Percentiles rank a stretch among this genome's conserved stretches.
Evolutionary conservation across 805 yeast species (phyloP).

Genomic region (Wickerhamiella occidentalis): DNA sequence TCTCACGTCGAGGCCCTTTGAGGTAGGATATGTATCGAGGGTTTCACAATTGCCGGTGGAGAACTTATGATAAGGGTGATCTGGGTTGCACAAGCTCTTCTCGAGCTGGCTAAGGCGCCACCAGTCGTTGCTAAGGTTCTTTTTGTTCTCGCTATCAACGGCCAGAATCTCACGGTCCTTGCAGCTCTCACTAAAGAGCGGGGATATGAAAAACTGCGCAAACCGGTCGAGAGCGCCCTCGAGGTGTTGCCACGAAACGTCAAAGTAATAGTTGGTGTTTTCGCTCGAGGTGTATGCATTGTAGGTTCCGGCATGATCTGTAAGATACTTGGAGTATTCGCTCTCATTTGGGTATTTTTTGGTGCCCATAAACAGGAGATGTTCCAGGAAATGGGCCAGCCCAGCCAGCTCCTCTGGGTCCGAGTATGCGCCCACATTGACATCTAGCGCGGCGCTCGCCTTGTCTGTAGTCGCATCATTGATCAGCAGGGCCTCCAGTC

Average conservation of each 20-base stretch:
- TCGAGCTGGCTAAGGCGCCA: constrained; percentile 87
- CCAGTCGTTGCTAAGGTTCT: constrained; percentile 75
- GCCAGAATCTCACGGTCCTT: constrained; percentile 89
- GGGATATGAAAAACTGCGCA: constrained; percentile 81
- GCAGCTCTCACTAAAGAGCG: constrained; percentile 60
- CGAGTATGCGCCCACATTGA: constrained; percentile 67
- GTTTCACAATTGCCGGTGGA: constrained; percentile 82
- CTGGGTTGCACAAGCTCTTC: constrained; percentile 54
- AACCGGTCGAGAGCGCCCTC: constrained; percentile 87
- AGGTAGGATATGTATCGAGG: constrained; percentile 51
- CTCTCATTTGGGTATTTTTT: constrained; percentile 62
- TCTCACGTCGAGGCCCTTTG: constrained; percentile 58
- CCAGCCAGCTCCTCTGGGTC: constrained; percentile 68
- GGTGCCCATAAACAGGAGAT: constrained; percentile 71
- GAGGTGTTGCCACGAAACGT: constrained; percentile 59
- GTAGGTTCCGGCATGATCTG: constrained; percentile 77
- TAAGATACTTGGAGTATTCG: constrained; percentile 58
- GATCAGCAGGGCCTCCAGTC: constrained; percentile 52
- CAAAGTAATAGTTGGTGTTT: constrained; percentile 85
- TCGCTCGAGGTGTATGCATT: constrained; percentile 87
- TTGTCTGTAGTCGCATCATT: constrained; percentile 59
- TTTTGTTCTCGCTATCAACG: constrained; percentile 91
- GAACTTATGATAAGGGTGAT: constrained; percentile 77
- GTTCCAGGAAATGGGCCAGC: constrained; percentile 84
- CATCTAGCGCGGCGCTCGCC: constrained; percentile 61